Evolutionary conservation across 2,329 filamentous ascomycete genomes (phyloP).

Genomic region (Fusarium palustre): DNA sequence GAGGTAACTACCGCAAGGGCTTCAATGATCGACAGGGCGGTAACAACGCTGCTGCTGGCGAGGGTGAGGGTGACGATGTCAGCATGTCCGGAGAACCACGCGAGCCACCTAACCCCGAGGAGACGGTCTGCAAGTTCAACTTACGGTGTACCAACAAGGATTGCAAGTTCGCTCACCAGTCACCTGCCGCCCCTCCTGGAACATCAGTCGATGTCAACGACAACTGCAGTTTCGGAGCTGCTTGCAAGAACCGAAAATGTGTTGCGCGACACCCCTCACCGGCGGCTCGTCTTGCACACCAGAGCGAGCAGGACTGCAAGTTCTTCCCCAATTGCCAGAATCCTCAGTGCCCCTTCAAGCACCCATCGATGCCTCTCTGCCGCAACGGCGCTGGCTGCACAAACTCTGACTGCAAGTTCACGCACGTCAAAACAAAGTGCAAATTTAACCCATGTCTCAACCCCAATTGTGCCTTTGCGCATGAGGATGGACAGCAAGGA

Average conservation of each 20-base stretch:
- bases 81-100: slow-evolving; percentile 69
- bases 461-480: slow-evolving; percentile 87
- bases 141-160: slow-evolving; percentile 87
- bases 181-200: slow-evolving; percentile 85
- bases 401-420: slow-evolving; percentile 85
- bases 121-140: slow-evolving; percentile 89
- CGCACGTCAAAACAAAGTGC: slow-evolving; percentile 86
- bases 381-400: slow-evolving; percentile 92
- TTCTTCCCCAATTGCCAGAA: slow-evolving; percentile 95
- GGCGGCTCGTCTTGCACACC: slow-evolving; percentile 80
- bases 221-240: slow-evolving; percentile 84
- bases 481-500: slow-evolving; percentile 89
- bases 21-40: slow-evolving; percentile 54
- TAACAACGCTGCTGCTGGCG: slow-evolving; percentile 54
- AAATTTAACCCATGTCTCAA: slow-evolving; percentile 93
- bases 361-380: slow-evolving; percentile 87
- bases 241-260: slow-evolving; percentile 97
- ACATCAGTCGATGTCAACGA: slow-evolving; percentile 82
- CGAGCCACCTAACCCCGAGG: slow-evolving; percentile 68
- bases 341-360: slow-evolving; percentile 86
- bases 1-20: slow-evolving; percentile 65
- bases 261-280: slow-evolving; percentile 92
- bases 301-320: slow-evolving; percentile 87
- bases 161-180: slow-evolving; percentile 95
- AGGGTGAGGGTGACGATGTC: slow-evolving; percentile 68